A percentile compares a stretch with the other conserved stretches of the same genome.
Evolutionary conservation across 148 eudicot species (phyloP).

Genomic region (Vaccinium macrocarpon): DNA sequence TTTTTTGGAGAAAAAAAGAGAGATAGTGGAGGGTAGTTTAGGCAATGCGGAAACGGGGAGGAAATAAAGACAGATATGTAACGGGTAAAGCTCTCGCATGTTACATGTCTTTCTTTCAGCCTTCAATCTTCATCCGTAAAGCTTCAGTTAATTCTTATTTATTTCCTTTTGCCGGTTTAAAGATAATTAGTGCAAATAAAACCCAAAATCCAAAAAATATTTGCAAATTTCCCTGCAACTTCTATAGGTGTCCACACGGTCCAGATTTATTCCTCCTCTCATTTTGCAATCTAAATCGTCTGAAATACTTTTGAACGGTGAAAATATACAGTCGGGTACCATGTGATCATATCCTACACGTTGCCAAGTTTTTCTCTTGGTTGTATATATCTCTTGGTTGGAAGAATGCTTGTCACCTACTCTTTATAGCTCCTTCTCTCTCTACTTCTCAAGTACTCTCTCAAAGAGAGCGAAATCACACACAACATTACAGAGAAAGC

Average conservation of each 20-base stretch:
- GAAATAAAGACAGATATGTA: slow-evolving; percentile 20
- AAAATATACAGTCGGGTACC: too few relatives aligned
- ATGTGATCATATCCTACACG: too few relatives aligned
- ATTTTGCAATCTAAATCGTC: too few relatives aligned
- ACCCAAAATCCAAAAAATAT: slow-evolving; percentile 12
- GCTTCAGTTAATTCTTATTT: slow-evolving; percentile 24
- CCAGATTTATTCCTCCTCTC: too few relatives aligned
- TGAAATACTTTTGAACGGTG: too few relatives aligned
- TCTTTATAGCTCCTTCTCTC: slow-evolving; percentile 27
- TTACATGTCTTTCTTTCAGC: slow-evolving; percentile 26
- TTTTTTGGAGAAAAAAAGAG: neutral
- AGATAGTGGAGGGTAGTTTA: neutral
- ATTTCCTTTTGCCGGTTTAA: slow-evolving; percentile 32
- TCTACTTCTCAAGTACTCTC: slow-evolving; percentile 8
- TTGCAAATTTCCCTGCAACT: neutral
- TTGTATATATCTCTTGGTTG: slow-evolving; percentile 34
- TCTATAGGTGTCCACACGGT: too few relatives aligned
- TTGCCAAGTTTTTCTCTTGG: too few relatives aligned
- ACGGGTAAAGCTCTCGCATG: slow-evolving; percentile 33
- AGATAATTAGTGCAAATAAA: slow-evolving; percentile 22
- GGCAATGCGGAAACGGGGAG: slow-evolving; percentile 10
- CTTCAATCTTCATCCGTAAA: slow-evolving; percentile 10
- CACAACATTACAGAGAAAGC: neutral
- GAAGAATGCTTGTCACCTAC: slow-evolving; percentile 85
- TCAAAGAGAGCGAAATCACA: neutral